Conservation (phyloP, 1,139 yeast species). For the Kluyveromyces marxianus region DNA sequence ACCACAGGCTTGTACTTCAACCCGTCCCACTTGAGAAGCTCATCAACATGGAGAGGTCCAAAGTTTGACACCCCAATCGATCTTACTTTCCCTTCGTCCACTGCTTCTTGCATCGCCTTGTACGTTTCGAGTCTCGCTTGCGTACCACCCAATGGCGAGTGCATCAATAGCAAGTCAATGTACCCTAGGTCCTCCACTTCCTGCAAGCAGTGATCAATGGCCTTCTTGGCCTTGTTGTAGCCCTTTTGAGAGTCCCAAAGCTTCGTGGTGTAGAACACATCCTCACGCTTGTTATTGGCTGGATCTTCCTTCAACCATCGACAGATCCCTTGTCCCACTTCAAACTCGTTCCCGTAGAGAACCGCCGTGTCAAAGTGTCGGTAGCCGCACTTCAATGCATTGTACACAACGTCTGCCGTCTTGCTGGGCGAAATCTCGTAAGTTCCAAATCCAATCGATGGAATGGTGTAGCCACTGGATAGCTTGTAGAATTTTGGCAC, state of each 20-base stretch:
- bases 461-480: conserved; percentile 41
- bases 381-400: conserved; percentile 57
- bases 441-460: conserved; percentile 53
- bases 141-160: conserved; percentile 53
- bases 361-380: conserved; percentile 64
- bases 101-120: conserved; percentile 59
- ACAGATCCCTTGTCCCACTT: conserved; percentile 44
- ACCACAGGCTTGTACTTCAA: conserved; percentile 52
- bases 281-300: conserved; percentile 39
- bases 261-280: conserved; percentile 68
- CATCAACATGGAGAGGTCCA: conserved; percentile 54
- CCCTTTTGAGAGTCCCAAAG: conserved; percentile 54
- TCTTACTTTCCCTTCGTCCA: conserved; percentile 46
- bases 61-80: conserved; percentile 66
- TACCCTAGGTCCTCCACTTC: conserved; percentile 42
- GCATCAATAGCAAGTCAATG: conserved; percentile 46
- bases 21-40: conserved; percentile 46
- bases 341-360: conserved; percentile 49
- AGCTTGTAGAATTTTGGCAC: conserved; percentile 24
- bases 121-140: conserved; percentile 46
- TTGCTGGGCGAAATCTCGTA: conserved; percentile 39
- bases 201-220: conserved; percentile 43
- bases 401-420: conserved; percentile 38
- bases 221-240: conserved; percentile 48
- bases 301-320: conserved; percentile 48